phyloP scores from a whole-genome alignment of 257 asterid species.

The Solanum piurae region DNA sequence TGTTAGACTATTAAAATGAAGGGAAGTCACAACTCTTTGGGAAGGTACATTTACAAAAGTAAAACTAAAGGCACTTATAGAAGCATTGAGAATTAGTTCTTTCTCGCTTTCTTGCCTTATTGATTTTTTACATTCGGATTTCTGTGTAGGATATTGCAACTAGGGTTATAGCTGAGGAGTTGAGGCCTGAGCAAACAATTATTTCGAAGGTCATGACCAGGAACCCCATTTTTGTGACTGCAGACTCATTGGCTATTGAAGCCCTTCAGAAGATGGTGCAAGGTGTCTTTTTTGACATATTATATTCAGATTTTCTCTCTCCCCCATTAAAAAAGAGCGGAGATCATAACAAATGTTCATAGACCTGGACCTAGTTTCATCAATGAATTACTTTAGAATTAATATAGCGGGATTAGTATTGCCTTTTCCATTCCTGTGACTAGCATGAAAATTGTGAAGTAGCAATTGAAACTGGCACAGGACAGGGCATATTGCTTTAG shows the following conservation, averaged over 20 bases:
- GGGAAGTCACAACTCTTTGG: not conserved
- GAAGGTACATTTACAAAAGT: not conserved
- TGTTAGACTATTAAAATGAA: not conserved
- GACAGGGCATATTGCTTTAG: not conserved
- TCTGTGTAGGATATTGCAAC: conserved; percentile 69
- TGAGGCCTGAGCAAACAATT: conserved; percentile 76
- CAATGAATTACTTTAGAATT: not conserved
- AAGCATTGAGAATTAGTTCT: not conserved
- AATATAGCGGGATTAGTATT: not conserved
- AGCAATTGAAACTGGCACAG: not conserved
- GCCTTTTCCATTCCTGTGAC: not conserved
- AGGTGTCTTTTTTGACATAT: conserved; percentile 35
- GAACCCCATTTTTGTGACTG: conserved; percentile 81
- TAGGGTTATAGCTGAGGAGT: conserved; percentile 90
- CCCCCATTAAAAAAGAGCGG: not conserved
- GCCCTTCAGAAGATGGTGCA: conserved; percentile 99
- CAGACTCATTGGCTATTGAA: conserved; percentile 85
- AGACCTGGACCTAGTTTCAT: not conserved
- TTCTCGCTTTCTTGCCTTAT: not conserved
- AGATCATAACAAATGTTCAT: not conserved
- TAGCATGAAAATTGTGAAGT: not conserved
- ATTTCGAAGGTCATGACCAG: conserved; percentile 92
- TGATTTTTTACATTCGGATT: not conserved
- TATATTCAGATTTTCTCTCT: not conserved
- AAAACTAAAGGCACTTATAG: not conserved